phyloP scores from a whole-genome alignment of 83 land plant genomes.

The Picea mariana region DNA sequence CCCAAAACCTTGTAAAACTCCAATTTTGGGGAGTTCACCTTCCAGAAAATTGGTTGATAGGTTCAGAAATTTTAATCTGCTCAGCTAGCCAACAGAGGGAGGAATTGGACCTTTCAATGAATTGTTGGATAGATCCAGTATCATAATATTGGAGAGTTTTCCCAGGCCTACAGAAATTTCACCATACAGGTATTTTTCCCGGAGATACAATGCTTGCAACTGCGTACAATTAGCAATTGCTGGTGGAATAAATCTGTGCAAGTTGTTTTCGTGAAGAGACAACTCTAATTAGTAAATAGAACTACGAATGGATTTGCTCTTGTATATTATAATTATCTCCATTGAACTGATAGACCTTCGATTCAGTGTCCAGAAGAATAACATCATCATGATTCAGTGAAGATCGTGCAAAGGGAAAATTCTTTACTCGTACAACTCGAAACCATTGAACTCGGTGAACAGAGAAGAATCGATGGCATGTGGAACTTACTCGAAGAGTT shows the following conservation, averaged over 20 bases:
- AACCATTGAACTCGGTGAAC: too few relatives aligned
- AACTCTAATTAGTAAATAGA: too few relatives aligned
- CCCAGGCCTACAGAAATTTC: conserved; percentile 73
- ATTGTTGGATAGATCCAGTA: conserved; percentile 78
- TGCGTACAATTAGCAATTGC: conserved; percentile 52
- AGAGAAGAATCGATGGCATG: too few relatives aligned
- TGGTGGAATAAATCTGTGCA: conserved; percentile 69
- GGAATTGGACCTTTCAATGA: conserved; percentile 35
- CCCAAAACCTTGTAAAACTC: conserved; percentile 21
- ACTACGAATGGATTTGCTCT: too few relatives aligned
- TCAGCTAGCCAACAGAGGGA: conserved; percentile 45
- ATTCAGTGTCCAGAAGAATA: too few relatives aligned
- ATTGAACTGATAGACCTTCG: too few relatives aligned
- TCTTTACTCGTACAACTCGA: too few relatives aligned
- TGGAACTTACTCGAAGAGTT: too few relatives aligned
- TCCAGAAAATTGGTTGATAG: conserved; percentile 74
- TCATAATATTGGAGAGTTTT: conserved; percentile 51
- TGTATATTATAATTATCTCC: too few relatives aligned
- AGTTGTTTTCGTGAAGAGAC: conserved; percentile 69
- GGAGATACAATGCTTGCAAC: too few relatives aligned
- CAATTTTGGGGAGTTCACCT: conserved; percentile 78
- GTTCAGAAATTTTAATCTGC: conserved; percentile 52
- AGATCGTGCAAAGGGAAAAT: too few relatives aligned
- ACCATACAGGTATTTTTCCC: conserved; percentile 38
- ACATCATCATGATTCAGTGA: too few relatives aligned